Base-by-base conservation (phyloP, 2,329 filamentous ascomycete species). In the Alternaria longipes region DNA sequence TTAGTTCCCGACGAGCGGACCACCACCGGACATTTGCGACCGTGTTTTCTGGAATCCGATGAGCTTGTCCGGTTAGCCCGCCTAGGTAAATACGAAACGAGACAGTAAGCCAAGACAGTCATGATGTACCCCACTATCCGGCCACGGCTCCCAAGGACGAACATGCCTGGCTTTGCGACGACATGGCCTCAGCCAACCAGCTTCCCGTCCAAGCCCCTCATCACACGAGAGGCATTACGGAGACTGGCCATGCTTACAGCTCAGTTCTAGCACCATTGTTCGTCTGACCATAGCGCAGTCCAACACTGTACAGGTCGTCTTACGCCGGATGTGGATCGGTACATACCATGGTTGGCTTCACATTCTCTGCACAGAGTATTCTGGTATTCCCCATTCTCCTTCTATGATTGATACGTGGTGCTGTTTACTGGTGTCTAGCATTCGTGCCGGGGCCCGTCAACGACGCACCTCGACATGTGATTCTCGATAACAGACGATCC, bases 391-490 rank as follows among this genome's bases (percentile, higher is more conserved):
- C 70, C 67, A 64, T 57, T 51, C 65, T 62, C 67, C 61, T 65
- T 56, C 54, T 55, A 34, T 70, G 60, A 62, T 56, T 66, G 51
- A 64, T 62, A 54, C 46, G 54, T 72, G 70, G 67, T 70, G 65
- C 68, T 71, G 36, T 72, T 72, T 69, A 72, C 66, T 66, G 63
- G 65, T 61, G 60, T 66, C 55, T 69, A 71, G 68, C 59, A 53
- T 57, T 55, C 52, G 59, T 60, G 53, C 54, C 38, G 45, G 58
- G 54, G 34, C 42, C 32, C 41, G 30, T 34, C 22, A 12, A 55
- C 34, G 41, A 51, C 60, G 22, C 57, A 44, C 20, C 16, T 47
- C 51, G 51, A 49, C 46, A 45, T 41, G 58, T 57, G 54, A 60
- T 42, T 24, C 40, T 42, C 40, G 40, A 24, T 24, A 24, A 42